Conservation (phyloP, 2,329 filamentous ascomycete species). For the Whalleya microplaca region DNA sequence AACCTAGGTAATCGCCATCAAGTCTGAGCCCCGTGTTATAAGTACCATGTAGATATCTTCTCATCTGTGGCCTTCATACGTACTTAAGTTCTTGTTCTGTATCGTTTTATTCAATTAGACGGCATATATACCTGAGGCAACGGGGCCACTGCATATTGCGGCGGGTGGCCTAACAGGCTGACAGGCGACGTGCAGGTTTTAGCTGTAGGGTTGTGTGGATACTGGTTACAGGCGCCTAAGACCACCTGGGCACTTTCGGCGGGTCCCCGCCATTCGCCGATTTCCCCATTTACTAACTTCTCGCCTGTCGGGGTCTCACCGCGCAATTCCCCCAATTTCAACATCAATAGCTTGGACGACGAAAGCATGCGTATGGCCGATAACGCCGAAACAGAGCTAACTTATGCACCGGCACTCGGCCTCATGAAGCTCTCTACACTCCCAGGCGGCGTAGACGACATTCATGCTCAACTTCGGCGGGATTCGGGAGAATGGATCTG, state of each 20-base stretch:
- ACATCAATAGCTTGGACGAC: conserved; percentile 13
- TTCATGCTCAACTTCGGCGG: conserved; percentile 21
- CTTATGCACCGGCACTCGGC: conserved; percentile 6
- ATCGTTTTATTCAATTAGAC: too few species aligned
- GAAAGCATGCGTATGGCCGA: conserved; percentile 20
- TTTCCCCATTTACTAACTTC: conserved; percentile 10
- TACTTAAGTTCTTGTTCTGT: too few species aligned
- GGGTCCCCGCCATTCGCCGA: conserved; percentile 19
- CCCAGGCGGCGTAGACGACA: conserved; percentile 1
- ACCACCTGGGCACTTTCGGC: conserved; percentile 25
- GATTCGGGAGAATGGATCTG: conserved; percentile 37
- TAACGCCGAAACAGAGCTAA: conserved; percentile 26
- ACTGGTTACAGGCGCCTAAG: conserved; percentile 8
- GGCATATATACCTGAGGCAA: too few species aligned
- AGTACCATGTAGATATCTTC: too few species aligned
- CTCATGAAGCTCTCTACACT: conserved; percentile 10
- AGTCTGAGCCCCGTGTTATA: too few species aligned
- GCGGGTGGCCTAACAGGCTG: too few species aligned
- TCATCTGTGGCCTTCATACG: too few species aligned
- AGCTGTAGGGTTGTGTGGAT: not conserved
- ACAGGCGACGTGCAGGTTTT: not conserved
- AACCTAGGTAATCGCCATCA: too few species aligned
- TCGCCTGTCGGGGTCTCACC: conserved; percentile 16
- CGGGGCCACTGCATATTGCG: too few species aligned
- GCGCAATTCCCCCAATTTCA: conserved; percentile 20